Evolutionary conservation across 176 grass and related monocot species (phyloP).

Genomic region (Oryza meridionalis): DNA sequence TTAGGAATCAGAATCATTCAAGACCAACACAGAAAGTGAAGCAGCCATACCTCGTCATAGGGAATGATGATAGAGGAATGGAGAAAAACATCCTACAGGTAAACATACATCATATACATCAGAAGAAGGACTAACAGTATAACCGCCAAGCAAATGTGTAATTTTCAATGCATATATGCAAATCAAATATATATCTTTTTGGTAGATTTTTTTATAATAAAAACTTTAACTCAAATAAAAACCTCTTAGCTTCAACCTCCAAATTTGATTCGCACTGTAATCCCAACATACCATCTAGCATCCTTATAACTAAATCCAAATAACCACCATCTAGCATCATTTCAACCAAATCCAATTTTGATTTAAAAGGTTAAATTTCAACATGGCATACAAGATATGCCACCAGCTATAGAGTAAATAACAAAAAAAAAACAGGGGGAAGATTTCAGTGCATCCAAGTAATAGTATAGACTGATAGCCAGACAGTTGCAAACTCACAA

Average conservation of each 20-base stretch:
- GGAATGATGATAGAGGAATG: no score
- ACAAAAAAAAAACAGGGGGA: not conserved
- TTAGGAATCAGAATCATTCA: no score
- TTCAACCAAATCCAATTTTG: not conserved
- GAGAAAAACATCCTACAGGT: no score
- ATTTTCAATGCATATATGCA: not conserved
- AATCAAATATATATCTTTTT: not conserved
- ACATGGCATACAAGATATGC: not conserved
- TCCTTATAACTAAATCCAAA: not conserved
- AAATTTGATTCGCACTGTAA: not conserved
- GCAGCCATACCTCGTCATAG: no score
- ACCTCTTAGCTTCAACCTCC: not conserved
- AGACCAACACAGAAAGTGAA: no score
- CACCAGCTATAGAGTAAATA: not conserved
- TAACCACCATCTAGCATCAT: not conserved
- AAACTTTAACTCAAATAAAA: no score
- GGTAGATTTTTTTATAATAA: not conserved
- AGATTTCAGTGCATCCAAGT: not conserved
- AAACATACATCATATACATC: no score
- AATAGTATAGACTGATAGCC: not conserved
- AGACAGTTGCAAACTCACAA: not conserved
- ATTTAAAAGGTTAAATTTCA: not conserved
- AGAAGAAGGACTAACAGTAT: not conserved
- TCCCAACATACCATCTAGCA: not conserved
- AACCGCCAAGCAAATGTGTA: not conserved